Conservation (phyloP, 2,329 filamentous ascomycete species). For the Alternaria brassicicola region DNA sequence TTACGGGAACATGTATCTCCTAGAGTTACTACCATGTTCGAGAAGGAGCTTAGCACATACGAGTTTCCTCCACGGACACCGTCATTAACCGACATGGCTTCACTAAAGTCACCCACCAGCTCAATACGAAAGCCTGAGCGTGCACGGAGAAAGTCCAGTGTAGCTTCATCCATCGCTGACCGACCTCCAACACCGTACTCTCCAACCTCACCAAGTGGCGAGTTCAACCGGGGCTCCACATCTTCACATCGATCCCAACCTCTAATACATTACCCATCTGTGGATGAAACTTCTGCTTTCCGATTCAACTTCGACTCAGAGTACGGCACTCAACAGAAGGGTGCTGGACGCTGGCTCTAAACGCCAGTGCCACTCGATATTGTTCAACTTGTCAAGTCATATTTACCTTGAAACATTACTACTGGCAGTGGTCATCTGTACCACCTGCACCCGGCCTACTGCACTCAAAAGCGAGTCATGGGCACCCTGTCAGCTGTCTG, state of each 20-base stretch:
- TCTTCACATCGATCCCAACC: slow-evolving; percentile 39
- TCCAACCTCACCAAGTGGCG: slow-evolving; percentile 38
- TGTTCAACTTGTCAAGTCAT: not conserved
- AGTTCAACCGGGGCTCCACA: slow-evolving; percentile 36
- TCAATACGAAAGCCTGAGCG: slow-evolving; percentile 42
- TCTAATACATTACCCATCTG: slow-evolving; percentile 46
- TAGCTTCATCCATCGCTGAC: slow-evolving; percentile 42
- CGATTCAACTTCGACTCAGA: slow-evolving; percentile 42
- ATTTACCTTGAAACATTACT: not conserved
- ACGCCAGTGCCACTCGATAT: not conserved
- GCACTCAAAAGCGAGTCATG: slow-evolving; percentile 7
- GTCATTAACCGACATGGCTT: slow-evolving; percentile 29
- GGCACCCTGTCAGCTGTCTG: slow-evolving; percentile 15
- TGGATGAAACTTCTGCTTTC: slow-evolving; percentile 48
- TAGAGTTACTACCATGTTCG: slow-evolving; percentile 37
- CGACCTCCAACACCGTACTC: slow-evolving; percentile 50
- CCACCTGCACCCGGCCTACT: not conserved
- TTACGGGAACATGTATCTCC: slow-evolving; percentile 36
- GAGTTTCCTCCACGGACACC: slow-evolving; percentile 37
- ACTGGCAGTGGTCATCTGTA: not conserved
- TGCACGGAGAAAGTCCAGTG: slow-evolving; percentile 45
- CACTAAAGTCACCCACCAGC: slow-evolving; percentile 33
- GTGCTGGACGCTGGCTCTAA: slow-evolving; percentile 29
- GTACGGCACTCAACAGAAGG: slow-evolving; percentile 27
- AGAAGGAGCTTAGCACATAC: slow-evolving; percentile 43